Evolutionary conservation across 352 stramenopile genomes (phyloP).

Genomic region (Pseudoperonospora humuli): DNA sequence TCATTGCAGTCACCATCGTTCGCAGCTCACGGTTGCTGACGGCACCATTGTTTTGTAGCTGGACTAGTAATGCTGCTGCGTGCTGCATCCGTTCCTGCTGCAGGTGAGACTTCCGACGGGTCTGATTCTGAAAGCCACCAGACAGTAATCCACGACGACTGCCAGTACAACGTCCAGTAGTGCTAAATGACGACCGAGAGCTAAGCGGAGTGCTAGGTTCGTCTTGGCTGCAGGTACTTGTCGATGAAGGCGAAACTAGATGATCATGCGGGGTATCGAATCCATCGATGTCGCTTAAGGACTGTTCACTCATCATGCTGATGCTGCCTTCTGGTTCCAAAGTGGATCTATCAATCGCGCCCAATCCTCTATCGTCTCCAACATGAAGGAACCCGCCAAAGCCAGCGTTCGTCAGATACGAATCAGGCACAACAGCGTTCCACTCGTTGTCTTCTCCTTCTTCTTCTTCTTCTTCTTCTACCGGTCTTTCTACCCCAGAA

Average conservation of each 20-base stretch:
- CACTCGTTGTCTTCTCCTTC: conserved; percentile 15
- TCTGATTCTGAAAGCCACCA: conserved; percentile 7
- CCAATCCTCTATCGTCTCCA: conserved; percentile 13
- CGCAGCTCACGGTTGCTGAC: conserved; percentile 18
- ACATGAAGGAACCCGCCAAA: conserved; percentile 18
- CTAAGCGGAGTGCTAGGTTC: conserved; percentile 22
- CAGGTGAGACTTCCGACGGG: not conserved
- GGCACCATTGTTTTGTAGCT: conserved; percentile 11
- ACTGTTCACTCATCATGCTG: conserved; percentile 40
- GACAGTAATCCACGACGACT: conserved; percentile 6
- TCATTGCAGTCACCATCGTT: conserved; percentile 26
- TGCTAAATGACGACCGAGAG: conserved; percentile 25
- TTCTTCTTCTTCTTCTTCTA: conserved; percentile 16
- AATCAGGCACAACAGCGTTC: conserved; percentile 13
- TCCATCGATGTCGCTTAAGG: conserved; percentile 28
- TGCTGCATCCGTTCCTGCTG: conserved; percentile 10
- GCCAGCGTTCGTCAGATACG: conserved; percentile 18
- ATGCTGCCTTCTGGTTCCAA: conserved; percentile 21
- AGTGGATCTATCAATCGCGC: conserved; percentile 7
- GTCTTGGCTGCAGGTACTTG: conserved; percentile 37
- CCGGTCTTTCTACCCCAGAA: conserved; percentile 8
- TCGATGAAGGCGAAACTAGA: conserved; percentile 56
- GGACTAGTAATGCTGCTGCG: conserved; percentile 11
- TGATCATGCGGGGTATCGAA: conserved; percentile 35
- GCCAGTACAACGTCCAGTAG: not conserved